These are phyloP conservation scores for Nannochloropsis gaditana DNA, from an alignment of 108 stramenopile species.

Conservation along the genomic window DNA sequence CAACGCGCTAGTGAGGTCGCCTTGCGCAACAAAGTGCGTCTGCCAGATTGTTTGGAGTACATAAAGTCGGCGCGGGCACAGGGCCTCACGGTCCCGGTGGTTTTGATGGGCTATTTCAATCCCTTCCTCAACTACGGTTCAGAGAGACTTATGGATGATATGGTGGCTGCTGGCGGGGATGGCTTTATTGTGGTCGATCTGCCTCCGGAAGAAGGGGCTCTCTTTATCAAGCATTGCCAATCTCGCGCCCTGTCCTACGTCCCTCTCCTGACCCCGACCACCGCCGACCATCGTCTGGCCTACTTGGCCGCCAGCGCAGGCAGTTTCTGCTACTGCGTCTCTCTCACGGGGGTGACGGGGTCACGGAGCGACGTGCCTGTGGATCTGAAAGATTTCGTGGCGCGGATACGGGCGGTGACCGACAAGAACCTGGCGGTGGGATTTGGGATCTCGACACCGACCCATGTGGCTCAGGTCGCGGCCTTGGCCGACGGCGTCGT, in stretches of 20 bases:
- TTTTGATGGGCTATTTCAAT: conserved; percentile 98
- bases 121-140: conserved; percentile 89
- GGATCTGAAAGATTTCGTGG: conserved; percentile 81
- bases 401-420: conserved; percentile 72
- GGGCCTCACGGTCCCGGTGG: conserved; percentile 92
- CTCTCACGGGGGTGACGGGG: conserved; percentile 71
- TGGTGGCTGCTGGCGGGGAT: conserved; percentile 69
- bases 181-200: conserved; percentile 98
- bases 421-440: conserved; percentile 86
- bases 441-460: conserved; percentile 84
- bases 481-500: conserved; percentile 91
- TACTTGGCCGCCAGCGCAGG: conserved; percentile 71
- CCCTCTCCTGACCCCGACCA: conserved; percentile 91
- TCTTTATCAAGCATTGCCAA: conserved; percentile 70
- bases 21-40: conserved; percentile 72
- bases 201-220: conserved; percentile 83
- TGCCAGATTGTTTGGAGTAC: conserved; percentile 73
- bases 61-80: conserved; percentile 70
- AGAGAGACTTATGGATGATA: conserved; percentile 72
- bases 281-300: conserved; percentile 82
- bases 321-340: conserved; percentile 90
- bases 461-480: conserved; percentile 75
- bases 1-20: conserved; percentile 65
- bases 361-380: conserved; percentile 59
- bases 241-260: conserved; percentile 79